These are phyloP conservation scores for Gelatoporia subvermispora DNA, from an alignment of 768 basidiomycete genomes.

Conservation along the genomic window DNA sequence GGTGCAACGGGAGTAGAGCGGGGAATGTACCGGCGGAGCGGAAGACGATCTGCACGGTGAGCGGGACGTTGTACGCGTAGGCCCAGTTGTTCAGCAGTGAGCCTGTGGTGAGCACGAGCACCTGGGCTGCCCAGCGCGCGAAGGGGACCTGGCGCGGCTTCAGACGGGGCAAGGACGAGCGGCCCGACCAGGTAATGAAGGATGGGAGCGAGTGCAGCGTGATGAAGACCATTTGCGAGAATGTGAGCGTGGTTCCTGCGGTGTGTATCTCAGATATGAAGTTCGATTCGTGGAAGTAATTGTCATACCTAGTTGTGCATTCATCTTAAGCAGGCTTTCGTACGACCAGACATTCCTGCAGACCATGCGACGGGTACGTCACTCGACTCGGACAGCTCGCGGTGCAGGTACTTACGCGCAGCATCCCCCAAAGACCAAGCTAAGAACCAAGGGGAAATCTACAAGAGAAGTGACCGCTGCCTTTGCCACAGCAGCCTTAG, in stretches of 20 bases:
- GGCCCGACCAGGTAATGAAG: conserved; percentile 40
- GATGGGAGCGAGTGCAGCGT: conserved; percentile 60
- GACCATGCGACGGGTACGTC: not conserved
- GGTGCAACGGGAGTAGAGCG: conserved; percentile 5
- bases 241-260: conserved; percentile 75
- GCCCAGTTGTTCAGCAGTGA: conserved; percentile 80
- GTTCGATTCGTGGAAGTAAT: not conserved
- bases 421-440: conserved; percentile 76
- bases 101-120: conserved; percentile 58
- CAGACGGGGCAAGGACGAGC: conserved; percentile 40
- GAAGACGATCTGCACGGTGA: conserved; percentile 80
- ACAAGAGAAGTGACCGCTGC: conserved; percentile 24
- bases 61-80: conserved; percentile 69
- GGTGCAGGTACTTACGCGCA: conserved; percentile 56
- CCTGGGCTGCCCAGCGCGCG: conserved; percentile 63
- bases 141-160: conserved; percentile 69
- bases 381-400: not conserved
- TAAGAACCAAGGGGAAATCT: conserved; percentile 40
- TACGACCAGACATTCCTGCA: conserved; percentile 73
- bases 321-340: conserved; percentile 66
- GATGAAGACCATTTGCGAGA: conserved; percentile 81
- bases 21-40: conserved; percentile 66
- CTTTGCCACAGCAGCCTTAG: conserved; percentile 2
- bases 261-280: not conserved
- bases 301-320: conserved; percentile 57